Conservation (phyloP, 202 grass and related monocot genomes). For the Panicum virgatum region DNA sequence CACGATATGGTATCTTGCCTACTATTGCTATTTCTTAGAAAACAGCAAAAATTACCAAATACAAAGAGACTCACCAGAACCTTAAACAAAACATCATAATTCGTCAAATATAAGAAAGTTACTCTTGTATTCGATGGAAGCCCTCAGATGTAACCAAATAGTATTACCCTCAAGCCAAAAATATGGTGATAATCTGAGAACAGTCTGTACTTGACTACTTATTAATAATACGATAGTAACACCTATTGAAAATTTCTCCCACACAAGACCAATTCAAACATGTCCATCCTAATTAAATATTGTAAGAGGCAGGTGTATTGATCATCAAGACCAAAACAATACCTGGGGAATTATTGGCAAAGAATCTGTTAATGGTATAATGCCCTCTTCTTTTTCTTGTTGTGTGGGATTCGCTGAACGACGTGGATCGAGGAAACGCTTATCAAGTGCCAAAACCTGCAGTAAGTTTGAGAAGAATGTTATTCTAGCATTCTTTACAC, state of each 20-base stretch:
- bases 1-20: too few relatives aligned
- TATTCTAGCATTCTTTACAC: not conserved
- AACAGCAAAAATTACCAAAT: not conserved
- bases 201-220: not conserved
- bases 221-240: constrained; percentile 24
- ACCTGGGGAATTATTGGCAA: constrained; percentile 97
- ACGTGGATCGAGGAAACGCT: constrained; percentile 89
- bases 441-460: constrained; percentile 95
- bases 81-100: not conserved
- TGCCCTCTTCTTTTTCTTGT: constrained; percentile 98
- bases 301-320: not conserved
- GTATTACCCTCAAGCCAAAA: not conserved
- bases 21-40: too few relatives aligned
- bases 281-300: not conserved
- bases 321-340: constrained; percentile 26
- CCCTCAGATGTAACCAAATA: not conserved
- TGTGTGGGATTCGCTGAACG: constrained; percentile 81
- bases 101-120: too few relatives aligned
- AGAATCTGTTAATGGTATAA: constrained; percentile 97
- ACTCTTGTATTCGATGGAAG: not conserved
- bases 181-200: not conserved
- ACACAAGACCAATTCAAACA: not conserved
- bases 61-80: not conserved
- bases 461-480: constrained; percentile 27
- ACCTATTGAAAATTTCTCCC: not conserved